These are phyloP conservation scores for Basipetospora sp. DNA, from an alignment of 2,329 filamentous ascomycete genomes.

Conservation along the genomic window DNA sequence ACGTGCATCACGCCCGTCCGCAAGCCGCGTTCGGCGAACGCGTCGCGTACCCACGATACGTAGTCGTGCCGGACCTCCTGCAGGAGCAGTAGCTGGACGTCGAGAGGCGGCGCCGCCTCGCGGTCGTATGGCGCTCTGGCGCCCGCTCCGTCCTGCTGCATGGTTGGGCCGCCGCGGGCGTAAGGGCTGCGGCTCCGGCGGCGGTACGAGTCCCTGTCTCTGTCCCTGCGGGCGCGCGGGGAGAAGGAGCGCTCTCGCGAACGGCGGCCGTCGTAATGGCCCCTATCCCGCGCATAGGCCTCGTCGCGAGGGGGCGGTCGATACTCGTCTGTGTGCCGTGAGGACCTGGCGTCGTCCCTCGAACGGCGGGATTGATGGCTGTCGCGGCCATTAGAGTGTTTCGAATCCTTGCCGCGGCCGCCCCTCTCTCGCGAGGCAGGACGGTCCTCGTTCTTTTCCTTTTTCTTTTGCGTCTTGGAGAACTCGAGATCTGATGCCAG, in stretches of 20 bases:
- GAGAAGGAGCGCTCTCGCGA: constrained; percentile 55
- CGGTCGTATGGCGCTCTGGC: no score
- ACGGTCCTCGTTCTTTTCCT: constrained; percentile 40
- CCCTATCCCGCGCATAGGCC: constrained; percentile 38
- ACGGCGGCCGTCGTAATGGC: constrained; percentile 24
- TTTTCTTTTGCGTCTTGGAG: constrained; percentile 70
- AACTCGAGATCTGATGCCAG: constrained; percentile 60
- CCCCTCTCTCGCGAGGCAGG: constrained; percentile 44
- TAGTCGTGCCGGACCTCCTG: constrained; percentile 68
- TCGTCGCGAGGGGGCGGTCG: constrained; percentile 36
- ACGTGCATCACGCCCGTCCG: constrained; percentile 70
- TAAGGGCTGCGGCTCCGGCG: constrained; percentile 57
- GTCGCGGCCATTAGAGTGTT: constrained; percentile 13
- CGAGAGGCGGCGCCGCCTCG: constrained; percentile 51
- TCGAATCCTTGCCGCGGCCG: constrained; percentile 20
- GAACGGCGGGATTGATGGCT: constrained; percentile 30
- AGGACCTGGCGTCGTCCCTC: constrained; percentile 39
- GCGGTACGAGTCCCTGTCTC: constrained; percentile 38
- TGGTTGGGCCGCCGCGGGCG: constrained; percentile 44
- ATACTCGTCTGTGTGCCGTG: constrained; percentile 42
- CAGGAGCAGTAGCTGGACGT: constrained; percentile 75
- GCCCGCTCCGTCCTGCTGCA: no score
- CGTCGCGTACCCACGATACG: constrained; percentile 64
- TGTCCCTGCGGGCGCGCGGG: constrained; percentile 28
- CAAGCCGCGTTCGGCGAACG: constrained; percentile 57